Evolutionary conservation across 1,139 yeast genomes (phyloP).

Genomic region (Blastobotrys proliferans): DNA sequence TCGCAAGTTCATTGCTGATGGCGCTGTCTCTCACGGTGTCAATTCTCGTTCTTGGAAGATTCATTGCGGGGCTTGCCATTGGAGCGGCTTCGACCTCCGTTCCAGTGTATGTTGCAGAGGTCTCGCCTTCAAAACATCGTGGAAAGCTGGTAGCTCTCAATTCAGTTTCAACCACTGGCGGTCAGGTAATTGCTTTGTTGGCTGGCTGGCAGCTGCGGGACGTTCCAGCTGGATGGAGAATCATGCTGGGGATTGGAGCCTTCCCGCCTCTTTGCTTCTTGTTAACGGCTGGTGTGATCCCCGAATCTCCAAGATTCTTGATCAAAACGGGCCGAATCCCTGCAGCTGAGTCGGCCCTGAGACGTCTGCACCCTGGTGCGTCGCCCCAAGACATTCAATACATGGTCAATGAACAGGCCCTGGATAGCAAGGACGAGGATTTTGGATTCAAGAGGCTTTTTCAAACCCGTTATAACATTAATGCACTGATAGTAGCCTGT

Average conservation of each 20-base stretch:
- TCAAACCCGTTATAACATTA: slow-evolving; percentile 42
- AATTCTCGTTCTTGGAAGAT: slow-evolving; percentile 36
- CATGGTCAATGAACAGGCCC: slow-evolving; percentile 16
- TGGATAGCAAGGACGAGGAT: slow-evolving; percentile 2
- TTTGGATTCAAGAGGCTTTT: slow-evolving; percentile 12
- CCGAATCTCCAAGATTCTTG: slow-evolving; percentile 59
- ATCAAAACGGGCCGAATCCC: slow-evolving; percentile 39
- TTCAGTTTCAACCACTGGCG: slow-evolving; percentile 44
- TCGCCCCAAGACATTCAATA: slow-evolving; percentile 31
- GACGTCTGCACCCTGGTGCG: slow-evolving; percentile 38
- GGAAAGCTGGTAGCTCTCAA: slow-evolving; percentile 41
- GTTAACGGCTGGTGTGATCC: slow-evolving; percentile 41
- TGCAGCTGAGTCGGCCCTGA: slow-evolving; percentile 40
- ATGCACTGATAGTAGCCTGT: slow-evolving; percentile 65
- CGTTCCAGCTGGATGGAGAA: slow-evolving; percentile 39
- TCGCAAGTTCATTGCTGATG: slow-evolving; percentile 39
- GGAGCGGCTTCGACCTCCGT: slow-evolving; percentile 44
- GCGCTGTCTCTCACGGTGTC: slow-evolving; percentile 32
- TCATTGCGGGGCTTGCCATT: slow-evolving; percentile 42
- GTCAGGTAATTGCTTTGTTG: slow-evolving; percentile 42
- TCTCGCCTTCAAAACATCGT: slow-evolving; percentile 40
- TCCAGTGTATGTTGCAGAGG: slow-evolving; percentile 43
- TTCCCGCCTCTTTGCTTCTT: slow-evolving; percentile 41
- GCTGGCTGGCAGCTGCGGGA: slow-evolving; percentile 31
- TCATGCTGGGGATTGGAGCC: slow-evolving; percentile 39